These are phyloP conservation scores for Aspergillus awamori DNA, from an alignment of 2,329 filamentous ascomycete genomes.

Conservation along the genomic window DNA sequence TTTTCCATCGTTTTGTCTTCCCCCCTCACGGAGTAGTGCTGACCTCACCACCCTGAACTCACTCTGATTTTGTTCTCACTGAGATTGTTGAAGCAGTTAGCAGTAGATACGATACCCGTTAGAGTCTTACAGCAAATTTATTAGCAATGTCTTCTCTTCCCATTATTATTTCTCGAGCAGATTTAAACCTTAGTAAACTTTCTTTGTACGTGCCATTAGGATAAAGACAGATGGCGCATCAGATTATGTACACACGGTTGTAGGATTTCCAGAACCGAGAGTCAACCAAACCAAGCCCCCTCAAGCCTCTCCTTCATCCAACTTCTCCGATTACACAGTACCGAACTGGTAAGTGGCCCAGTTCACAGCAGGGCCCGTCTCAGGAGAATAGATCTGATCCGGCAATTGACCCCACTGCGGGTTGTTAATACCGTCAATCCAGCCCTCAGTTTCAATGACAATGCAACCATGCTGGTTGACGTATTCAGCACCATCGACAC, in stretches of 20 bases:
- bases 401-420: slow-evolving; percentile 75
- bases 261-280: slow-evolving; percentile 1
- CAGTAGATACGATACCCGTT: slow-evolving; percentile 20
- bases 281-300: background rate
- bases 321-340: slow-evolving; percentile 32
- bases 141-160: background rate
- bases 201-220: background rate
- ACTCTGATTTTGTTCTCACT: background rate
- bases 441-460: slow-evolving; percentile 90
- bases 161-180: background rate
- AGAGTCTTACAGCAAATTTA: slow-evolving; percentile 5
- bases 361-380: slow-evolving; percentile 45
- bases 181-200: background rate
- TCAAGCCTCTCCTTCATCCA: background rate
- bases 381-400: slow-evolving; percentile 46
- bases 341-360: slow-evolving; percentile 51
- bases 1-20: background rate
- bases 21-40: background rate
- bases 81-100: slow-evolving; percentile 3
- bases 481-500: slow-evolving; percentile 49
- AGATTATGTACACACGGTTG: slow-evolving; percentile 8
- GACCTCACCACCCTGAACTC: background rate
- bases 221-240: background rate
- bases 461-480: slow-evolving; percentile 75
- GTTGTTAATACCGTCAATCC: slow-evolving; percentile 91